A percentile compares a stretch with the other conserved stretches of the same genome.
These are phyloP conservation scores for Cryptomeria japonica DNA, from an alignment of 75 land plant genomes.

Conservation along the genomic window DNA sequence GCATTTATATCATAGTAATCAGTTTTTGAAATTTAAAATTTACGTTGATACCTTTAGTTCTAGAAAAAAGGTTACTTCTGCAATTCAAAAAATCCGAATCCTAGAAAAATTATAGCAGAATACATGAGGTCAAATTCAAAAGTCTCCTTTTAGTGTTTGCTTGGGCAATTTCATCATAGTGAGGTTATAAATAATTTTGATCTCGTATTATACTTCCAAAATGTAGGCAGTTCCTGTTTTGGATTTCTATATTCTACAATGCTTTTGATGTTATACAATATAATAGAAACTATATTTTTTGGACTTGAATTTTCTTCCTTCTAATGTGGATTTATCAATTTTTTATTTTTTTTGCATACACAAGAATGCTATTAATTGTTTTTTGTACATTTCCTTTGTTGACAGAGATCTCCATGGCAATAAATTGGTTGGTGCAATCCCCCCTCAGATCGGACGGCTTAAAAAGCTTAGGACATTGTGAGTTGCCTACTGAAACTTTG, in stretches of 20 bases:
- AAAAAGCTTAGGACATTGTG: conserved; percentile 28
- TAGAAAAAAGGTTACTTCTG: neutral
- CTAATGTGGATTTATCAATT: neutral
- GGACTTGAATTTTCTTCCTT: neutral
- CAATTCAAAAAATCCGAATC: neutral
- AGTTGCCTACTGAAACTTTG: conserved; percentile 7
- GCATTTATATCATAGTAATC: neutral
- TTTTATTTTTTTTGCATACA: neutral
- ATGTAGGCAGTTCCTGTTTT: neutral
- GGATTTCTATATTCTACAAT: neutral
- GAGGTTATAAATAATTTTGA: neutral
- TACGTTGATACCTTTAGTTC: neutral
- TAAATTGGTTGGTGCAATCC: conserved; percentile 32
- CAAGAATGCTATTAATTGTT: neutral
- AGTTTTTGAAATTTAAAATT: neutral
- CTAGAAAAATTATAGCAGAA: neutral
- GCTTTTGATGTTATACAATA: neutral
- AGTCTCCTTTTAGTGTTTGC: neutral
- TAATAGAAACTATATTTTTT: neutral
- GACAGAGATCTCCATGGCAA: conserved; percentile 43
- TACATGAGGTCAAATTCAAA: neutral
- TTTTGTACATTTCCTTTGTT: neutral
- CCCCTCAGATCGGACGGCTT: conserved; percentile 37
- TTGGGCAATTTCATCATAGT: neutral
- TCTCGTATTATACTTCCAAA: neutral